Base-by-base conservation (phyloP, 2,329 filamentous ascomycete genomes). In the Hypocreales sp. region DNA sequence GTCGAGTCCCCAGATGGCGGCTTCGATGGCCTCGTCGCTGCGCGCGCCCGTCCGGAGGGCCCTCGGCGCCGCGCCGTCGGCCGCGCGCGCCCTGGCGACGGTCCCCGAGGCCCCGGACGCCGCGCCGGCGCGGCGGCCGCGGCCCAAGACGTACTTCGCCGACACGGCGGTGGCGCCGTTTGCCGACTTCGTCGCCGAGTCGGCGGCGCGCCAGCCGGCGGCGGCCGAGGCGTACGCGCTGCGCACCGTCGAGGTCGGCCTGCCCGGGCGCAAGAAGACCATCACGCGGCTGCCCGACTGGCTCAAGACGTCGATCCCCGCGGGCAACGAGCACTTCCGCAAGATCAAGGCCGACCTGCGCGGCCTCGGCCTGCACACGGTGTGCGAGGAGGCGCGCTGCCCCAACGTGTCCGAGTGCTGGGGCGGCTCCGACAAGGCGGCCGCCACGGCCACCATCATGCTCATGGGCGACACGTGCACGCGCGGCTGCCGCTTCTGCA, bases 391-490 rank as follows among this genome's bases (percentile, higher is more conserved):
- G 59, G 90, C 90, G 2, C 73, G 84, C 38, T 98, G 90, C 55
- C 90, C 90, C 34, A 98, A 98, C 55, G 93, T 98, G 34, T 84
- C 79, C 36, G 87, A 95, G 51, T 98, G 90, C 61, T 98, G 90
- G 90, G 90, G 90, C 35, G 90, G 90, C 19, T 73, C 66, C 47
- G 72, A 79, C 51, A 93, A 93, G 60, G 77, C 73, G 38, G 78
- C 83, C 15, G 90, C 90, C 5, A 98, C 90, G 18, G 90, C 90
- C 3, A 98, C 90, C 8, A 95, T 98, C 54, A 98, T 98, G 90
- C 61, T 98, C 25, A 95, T 95, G 86, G 90, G 90, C 37, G 90
- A 98, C 53, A 95, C 87, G 7, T 98, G 90, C 56, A 98, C 90
- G 12, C 71, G 90, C 33, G 90, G 87, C 12, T 98, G 90, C 56